Conservation (phyloP, 2,329 filamentous ascomycete species). For the Phyllosticta citribraziliensis region DNA sequence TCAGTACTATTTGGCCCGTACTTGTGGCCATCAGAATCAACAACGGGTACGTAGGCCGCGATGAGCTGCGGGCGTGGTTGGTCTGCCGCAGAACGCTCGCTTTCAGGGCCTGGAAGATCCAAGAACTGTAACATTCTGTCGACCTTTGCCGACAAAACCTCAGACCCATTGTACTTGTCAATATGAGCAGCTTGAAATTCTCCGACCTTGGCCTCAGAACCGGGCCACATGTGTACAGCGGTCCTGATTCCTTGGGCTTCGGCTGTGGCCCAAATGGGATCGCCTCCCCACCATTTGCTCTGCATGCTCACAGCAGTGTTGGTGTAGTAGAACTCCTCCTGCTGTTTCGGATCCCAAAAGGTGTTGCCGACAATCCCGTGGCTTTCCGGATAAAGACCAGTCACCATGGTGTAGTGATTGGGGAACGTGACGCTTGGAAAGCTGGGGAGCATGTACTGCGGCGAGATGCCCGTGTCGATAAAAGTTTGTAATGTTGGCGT, state of each 20-base stretch:
- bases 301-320: constrained; percentile 66
- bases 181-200: constrained; percentile 67
- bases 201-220: constrained; percentile 77
- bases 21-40: constrained; percentile 76
- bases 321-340: constrained; percentile 82
- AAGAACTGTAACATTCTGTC: constrained; percentile 70
- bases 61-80: constrained; percentile 74
- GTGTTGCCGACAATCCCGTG: constrained; percentile 91
- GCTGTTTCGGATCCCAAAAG: constrained; percentile 75
- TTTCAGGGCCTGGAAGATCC: constrained; percentile 67
- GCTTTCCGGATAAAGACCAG: constrained; percentile 82
- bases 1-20: constrained; percentile 94
- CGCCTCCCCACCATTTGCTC: constrained; percentile 87
- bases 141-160: constrained; percentile 66
- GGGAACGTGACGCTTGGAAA: constrained; percentile 97
- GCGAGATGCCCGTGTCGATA: constrained; percentile 74
- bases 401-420: constrained; percentile 85
- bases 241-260: constrained; percentile 69
- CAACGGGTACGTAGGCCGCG: constrained; percentile 86
- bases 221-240: constrained; percentile 98
- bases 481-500: constrained; percentile 76
- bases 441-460: constrained; percentile 83
- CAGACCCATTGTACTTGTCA: constrained; percentile 74
- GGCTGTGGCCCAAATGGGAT: constrained; percentile 89
- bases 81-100: constrained; percentile 38